phyloP scores from a whole-genome alignment of 495 filamentous ascomycete species.

The Corynascus novoguineensis region DNA sequence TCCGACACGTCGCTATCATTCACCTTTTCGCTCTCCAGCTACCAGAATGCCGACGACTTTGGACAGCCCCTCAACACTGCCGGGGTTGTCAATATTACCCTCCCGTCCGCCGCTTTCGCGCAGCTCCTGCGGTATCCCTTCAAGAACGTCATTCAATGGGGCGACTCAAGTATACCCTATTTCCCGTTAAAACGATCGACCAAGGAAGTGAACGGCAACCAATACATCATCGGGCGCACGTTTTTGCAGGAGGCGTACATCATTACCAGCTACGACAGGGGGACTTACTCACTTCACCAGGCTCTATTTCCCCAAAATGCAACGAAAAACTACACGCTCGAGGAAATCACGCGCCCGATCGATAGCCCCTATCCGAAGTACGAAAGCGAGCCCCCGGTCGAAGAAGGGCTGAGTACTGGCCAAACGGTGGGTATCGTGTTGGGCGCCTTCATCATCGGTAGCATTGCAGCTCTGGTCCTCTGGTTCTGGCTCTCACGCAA shows the following conservation, averaged over 20 bases:
- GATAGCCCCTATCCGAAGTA: slow-evolving; percentile 43
- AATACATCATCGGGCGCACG: slow-evolving; percentile 59
- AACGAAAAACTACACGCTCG: slow-evolving; percentile 41
- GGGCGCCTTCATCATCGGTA: slow-evolving; percentile 40
- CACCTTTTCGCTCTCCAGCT: slow-evolving; percentile 53
- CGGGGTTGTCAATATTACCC: slow-evolving; percentile 53
- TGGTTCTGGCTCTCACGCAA: slow-evolving; percentile 32
- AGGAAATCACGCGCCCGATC: slow-evolving; percentile 41
- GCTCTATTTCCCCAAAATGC: slow-evolving; percentile 48
- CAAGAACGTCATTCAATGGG: slow-evolving; percentile 42
- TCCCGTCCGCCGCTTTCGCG: slow-evolving; percentile 61
- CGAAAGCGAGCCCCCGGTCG: slow-evolving; percentile 11
- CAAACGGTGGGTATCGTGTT: slow-evolving; percentile 38
- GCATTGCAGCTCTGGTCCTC: slow-evolving; percentile 33
- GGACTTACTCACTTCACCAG: slow-evolving; percentile 55
- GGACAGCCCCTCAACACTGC: slow-evolving; percentile 37
- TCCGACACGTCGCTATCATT: slow-evolving; percentile 49
- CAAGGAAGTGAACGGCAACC: slow-evolving; percentile 42
- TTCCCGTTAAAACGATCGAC: slow-evolving; percentile 52
- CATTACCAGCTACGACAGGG: slow-evolving; percentile 59
- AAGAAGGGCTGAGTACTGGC: slow-evolving; percentile 40
- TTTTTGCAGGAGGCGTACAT: slow-evolving; percentile 70
- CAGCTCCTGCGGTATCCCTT: slow-evolving; percentile 54
- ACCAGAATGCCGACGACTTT: slow-evolving; percentile 41
- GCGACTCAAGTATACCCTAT: slow-evolving; percentile 47